phyloP scores from a whole-genome alignment of 805 yeast species.

The Yarrowia divulgata region DNA sequence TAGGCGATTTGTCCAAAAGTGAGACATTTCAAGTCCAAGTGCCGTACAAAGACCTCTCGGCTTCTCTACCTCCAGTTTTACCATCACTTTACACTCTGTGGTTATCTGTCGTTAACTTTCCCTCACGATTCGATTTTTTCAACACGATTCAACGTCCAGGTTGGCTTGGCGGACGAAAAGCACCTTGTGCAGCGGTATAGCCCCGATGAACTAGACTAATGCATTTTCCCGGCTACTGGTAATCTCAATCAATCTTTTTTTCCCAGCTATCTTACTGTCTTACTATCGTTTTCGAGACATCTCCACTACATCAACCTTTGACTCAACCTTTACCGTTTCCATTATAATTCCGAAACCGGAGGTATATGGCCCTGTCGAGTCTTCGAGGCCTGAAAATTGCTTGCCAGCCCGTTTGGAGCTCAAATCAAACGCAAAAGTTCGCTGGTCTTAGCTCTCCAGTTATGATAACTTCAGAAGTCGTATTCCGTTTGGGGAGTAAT shows the following conservation, averaged over 20 bases:
- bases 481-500: too few species aligned
- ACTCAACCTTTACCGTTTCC: slow-evolving; percentile 2
- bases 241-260: too few species aligned
- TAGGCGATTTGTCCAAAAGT: too few species aligned
- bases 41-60: too few species aligned
- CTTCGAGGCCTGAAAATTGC: not conserved
- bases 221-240: too few species aligned
- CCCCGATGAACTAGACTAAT: too few species aligned
- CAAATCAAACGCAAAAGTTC: too few species aligned
- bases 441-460: not conserved
- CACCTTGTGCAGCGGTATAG: too few species aligned
- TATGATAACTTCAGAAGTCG: not conserved
- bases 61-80: not conserved
- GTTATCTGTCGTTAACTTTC: slow-evolving; percentile 5
- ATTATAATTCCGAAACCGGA: slow-evolving; percentile 11
- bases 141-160: not conserved
- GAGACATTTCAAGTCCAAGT: too few species aligned
- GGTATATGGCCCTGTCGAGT: not conserved
- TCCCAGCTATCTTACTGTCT: too few species aligned
- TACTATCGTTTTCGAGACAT: not conserved
- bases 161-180: not conserved
- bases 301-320: not conserved
- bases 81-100: not conserved
- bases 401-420: not conserved
- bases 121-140: too few species aligned